Evolutionary conservation across 2,329 filamentous ascomycete species (phyloP), one percentile per base, ranked within the genome.

Genomic region (Microcyclosporella mali): DNA sequence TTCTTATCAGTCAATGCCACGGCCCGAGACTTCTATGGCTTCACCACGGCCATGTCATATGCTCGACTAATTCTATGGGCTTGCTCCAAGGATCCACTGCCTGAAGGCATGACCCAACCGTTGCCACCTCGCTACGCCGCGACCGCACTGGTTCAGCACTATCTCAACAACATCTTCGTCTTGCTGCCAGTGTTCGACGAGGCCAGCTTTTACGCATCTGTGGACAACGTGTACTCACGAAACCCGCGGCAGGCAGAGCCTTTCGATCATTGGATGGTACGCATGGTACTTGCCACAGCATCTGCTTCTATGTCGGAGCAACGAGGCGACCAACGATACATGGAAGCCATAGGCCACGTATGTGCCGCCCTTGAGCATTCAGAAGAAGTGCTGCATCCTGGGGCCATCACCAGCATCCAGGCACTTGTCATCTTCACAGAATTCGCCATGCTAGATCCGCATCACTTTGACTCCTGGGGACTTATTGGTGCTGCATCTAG

Each of bases 1-100:
- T 90, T 88, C 58, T 69, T 95, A 81, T 94, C 90, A 4, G 87
- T 98, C 59, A 94, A 95, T 69, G 89, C 92, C 19, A 95, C 89
- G 0, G 90, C 89, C 1, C 78, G 88, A 59, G 92, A 97, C 64
- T 95, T 95, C 60, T 88, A 94, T 62, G 84, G 88, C 7, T 88
- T 89, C 45, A 82, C 85, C 21, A 84, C 81, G 47, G 88, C 87
- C 57, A 94, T 95, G 77, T 95, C 88, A 0, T 95, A 95, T 72
- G 87, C 88, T 18, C 82, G 87, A 28, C 75, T 97, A 15, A 84
- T 95, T 17, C 70, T 95, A 19, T 86, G 86, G n/a, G 85, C 90
- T 4, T 82, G 86, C 29, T 79, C 79, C 8, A 86, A 87, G 54
- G 82, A 88, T 57, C 71, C 77, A 6, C 67, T 94, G 16, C 85